Percentiles rank a stretch among this genome's conserved stretches.
Evolutionary conservation across 2,329 filamentous ascomycete species (phyloP).

Genomic region (Penicillium sp.): DNA sequence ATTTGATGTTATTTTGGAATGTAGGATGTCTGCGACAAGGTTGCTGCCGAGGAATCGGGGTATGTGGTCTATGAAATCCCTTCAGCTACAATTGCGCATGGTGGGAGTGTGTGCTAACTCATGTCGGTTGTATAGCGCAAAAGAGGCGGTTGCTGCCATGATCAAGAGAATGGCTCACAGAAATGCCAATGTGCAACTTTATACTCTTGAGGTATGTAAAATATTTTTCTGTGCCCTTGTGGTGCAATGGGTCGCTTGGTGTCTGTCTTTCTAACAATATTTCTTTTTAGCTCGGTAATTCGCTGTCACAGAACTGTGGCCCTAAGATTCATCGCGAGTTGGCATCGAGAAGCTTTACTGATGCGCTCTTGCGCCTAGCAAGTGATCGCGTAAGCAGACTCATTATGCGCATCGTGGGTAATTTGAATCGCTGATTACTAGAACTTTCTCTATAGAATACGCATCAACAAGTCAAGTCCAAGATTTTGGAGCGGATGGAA

Average conservation of each 20-base stretch:
- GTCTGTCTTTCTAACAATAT: slow-evolving; percentile 6
- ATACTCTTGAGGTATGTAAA: slow-evolving; percentile 74
- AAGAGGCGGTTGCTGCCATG: slow-evolving; percentile 83
- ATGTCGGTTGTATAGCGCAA: slow-evolving; percentile 51
- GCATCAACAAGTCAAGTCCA: slow-evolving; percentile 92
- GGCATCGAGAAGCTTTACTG: slow-evolving; percentile 88
- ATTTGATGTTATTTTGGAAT: slow-evolving; percentile 15
- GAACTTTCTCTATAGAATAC: slow-evolving; percentile 64
- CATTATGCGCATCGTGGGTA: neutral
- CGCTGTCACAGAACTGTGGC: slow-evolving; percentile 89
- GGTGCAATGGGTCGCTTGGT: neutral
- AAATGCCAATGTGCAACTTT: slow-evolving; percentile 94
- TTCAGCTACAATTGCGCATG: neutral
- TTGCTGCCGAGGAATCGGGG: slow-evolving; percentile 51
- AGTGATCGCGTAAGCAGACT: slow-evolving; percentile 65
- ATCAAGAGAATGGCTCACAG: slow-evolving; percentile 90
- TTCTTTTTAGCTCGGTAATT: slow-evolving; percentile 74
- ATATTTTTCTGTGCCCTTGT: neutral
- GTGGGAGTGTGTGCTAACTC: slow-evolving; percentile 13
- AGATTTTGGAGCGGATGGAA: slow-evolving; percentile 94
- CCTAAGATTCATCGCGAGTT: slow-evolving; percentile 84
- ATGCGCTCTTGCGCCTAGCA: slow-evolving; percentile 85
- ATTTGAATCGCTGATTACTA: neutral
- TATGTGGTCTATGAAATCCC: slow-evolving; percentile 25
- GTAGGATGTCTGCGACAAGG: slow-evolving; percentile 63